Evolutionary conservation across 2,329 filamentous ascomycete species (phyloP).

Genomic region (Neoarthrinium moseri): DNA sequence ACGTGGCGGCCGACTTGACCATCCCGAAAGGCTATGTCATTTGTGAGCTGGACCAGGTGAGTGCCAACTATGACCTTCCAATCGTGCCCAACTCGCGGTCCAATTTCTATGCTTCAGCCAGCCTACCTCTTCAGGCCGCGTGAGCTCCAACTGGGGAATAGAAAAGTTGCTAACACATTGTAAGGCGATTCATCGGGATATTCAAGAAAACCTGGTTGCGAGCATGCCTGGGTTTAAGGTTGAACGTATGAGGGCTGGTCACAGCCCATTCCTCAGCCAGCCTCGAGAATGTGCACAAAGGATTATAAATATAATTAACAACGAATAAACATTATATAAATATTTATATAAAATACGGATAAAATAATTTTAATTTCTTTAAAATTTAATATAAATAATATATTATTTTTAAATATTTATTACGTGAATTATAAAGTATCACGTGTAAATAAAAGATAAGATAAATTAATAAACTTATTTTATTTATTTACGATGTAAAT

Average conservation of each 20-base stretch:
- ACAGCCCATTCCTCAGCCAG: constrained; percentile 3
- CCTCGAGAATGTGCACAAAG: constrained; percentile 1
- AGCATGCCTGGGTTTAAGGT: constrained; percentile 2
- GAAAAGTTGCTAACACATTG: neutral
- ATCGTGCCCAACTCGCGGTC: neutral
- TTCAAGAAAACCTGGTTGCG: constrained; percentile 7
- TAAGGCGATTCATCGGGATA: neutral
- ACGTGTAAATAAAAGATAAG: too few relatives aligned
- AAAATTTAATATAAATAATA: too few relatives aligned
- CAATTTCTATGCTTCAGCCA: too few relatives aligned
- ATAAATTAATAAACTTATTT: too few relatives aligned
- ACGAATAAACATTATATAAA: too few relatives aligned
- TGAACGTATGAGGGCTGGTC: neutral
- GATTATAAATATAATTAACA: neutral
- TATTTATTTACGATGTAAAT: too few relatives aligned
- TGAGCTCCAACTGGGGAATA: too few relatives aligned
- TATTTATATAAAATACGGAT: too few relatives aligned
- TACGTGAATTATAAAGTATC: too few relatives aligned
- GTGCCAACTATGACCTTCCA: neutral
- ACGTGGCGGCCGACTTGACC: constrained; percentile 13
- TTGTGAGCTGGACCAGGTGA: constrained; percentile 12
- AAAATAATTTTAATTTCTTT: too few relatives aligned
- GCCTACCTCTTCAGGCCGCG: too few relatives aligned
- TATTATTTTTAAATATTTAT: too few relatives aligned
- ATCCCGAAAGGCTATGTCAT: constrained; percentile 15